Evolutionary conservation across 2,329 filamentous ascomycete genomes (phyloP).

Genomic region (Diaporthe aspalathi): DNA sequence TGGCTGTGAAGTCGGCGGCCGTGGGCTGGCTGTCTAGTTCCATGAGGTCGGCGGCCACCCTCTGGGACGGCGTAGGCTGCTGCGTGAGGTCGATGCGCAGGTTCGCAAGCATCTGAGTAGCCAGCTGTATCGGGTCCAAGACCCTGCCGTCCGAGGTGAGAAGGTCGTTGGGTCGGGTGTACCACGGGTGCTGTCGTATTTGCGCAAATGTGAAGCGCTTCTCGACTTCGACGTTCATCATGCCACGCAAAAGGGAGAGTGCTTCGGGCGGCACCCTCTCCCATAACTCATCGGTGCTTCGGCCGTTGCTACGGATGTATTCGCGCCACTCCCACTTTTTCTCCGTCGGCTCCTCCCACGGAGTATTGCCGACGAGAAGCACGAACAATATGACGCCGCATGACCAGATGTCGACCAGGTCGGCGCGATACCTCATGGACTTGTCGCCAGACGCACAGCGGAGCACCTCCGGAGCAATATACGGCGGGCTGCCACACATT

Average conservation of each 20-base stretch:
- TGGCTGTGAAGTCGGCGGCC: slow-evolving; percentile 51
- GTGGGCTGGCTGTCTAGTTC: slow-evolving; percentile 69
- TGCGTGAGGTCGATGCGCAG: slow-evolving; percentile 89
- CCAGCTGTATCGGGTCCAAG: slow-evolving; percentile 82
- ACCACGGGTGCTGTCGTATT: slow-evolving; percentile 94
- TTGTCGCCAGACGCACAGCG: slow-evolving; percentile 61
- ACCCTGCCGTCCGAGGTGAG: slow-evolving; percentile 79
- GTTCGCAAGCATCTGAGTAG: slow-evolving; percentile 94
- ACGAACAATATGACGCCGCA: slow-evolving; percentile 99
- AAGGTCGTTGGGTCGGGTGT: slow-evolving; percentile 83
- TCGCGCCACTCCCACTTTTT: slow-evolving; percentile 92
- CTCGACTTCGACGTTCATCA: slow-evolving; percentile 84
- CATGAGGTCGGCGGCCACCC: slow-evolving; percentile 66
- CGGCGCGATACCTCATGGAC: slow-evolving; percentile 75
- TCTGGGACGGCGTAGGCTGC: slow-evolving; percentile 65
- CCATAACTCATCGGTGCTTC: slow-evolving; percentile 89
- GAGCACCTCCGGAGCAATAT: slow-evolving; percentile 94
- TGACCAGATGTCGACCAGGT: slow-evolving; percentile 94
- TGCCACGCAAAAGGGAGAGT: slow-evolving; percentile 86
- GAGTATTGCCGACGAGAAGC: slow-evolving; percentile 93
- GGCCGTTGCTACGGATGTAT: slow-evolving; percentile 83
- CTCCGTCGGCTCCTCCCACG: slow-evolving; percentile 92
- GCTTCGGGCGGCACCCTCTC: slow-evolving; percentile 77
- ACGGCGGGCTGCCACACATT: slow-evolving; percentile 94
- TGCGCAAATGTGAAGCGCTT: slow-evolving; percentile 87